Evolutionary conservation across 2,329 filamentous ascomycete species (phyloP).

Genomic region (Fonsecaea nubica): DNA sequence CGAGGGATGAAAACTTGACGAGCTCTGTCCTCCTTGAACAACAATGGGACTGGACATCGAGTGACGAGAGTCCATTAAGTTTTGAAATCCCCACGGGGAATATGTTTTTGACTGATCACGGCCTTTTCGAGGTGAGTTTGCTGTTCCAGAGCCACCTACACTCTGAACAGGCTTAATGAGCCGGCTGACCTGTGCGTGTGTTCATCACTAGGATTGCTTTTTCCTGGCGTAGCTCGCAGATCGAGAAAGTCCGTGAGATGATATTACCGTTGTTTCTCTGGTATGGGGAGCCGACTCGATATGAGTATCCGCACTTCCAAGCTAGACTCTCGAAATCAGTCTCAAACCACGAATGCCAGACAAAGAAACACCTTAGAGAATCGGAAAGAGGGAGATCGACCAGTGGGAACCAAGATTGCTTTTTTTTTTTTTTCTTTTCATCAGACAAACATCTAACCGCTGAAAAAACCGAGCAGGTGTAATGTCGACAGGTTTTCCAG

Average conservation of each 20-base stretch:
- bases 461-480: not conserved
- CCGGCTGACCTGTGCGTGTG: not conserved
- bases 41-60: slow-evolving; percentile 5
- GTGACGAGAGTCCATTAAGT: not conserved
- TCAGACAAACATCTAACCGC: no score
- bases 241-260: not conserved
- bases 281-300: no score
- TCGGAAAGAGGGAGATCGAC: no score
- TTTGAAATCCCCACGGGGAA: not conserved
- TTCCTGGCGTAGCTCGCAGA: not conserved
- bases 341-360: no score
- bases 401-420: not conserved
- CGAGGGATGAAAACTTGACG: not conserved
- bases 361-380: no score
- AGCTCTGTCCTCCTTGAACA: not conserved
- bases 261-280: not conserved
- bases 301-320: no score
- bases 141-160: not conserved
- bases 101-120: slow-evolving; percentile 1
- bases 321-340: no score
- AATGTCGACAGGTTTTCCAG: not conserved
- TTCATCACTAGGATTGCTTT: slow-evolving; percentile 3
- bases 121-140: not conserved
- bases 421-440: no score
- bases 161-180: no score